Evolutionary conservation across 176 grass and related monocot genomes (phyloP).

Genomic region (Cocos nucifera): DNA sequence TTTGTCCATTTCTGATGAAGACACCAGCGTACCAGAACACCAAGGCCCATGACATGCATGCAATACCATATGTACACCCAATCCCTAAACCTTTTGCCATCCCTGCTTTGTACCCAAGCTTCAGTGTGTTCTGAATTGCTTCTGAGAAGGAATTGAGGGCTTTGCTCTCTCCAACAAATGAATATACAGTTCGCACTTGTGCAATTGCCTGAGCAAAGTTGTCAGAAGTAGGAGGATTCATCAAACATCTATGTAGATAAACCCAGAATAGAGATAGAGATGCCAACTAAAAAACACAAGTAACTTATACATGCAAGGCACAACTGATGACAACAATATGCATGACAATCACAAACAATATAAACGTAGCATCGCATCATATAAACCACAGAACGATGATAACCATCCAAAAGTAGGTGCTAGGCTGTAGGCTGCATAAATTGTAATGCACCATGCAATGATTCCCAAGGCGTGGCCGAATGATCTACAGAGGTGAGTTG

Average conservation of each 20-base stretch:
- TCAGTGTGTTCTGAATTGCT: conserved; percentile 81
- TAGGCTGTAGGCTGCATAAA: no score
- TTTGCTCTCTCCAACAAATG: conserved; percentile 92
- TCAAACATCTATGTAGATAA: not conserved
- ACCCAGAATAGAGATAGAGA: no score
- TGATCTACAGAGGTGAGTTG: no score
- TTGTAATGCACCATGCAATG: no score
- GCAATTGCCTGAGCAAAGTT: conserved; percentile 53
- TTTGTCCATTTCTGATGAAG: conserved; percentile 85
- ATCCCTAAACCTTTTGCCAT: conserved; percentile 98
- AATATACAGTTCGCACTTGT: conserved; percentile 96
- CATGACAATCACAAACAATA: no score
- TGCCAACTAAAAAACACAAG: not conserved
- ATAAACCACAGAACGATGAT: no score
- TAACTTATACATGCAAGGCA: not conserved
- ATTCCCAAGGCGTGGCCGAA: no score
- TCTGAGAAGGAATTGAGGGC: conserved; percentile 89
- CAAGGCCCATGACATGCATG: conserved; percentile 96
- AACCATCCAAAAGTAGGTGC: no score
- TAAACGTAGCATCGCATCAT: no score
- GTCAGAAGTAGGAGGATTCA: not conserved
- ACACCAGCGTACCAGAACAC: conserved; percentile 99
- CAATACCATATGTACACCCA: conserved; percentile 91
- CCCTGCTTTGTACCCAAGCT: conserved; percentile 94
- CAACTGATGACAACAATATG: no score